These are phyloP conservation scores for Pleurotus ostreatus DNA, from an alignment of 768 basidiomycete genomes.

Conservation along the genomic window DNA sequence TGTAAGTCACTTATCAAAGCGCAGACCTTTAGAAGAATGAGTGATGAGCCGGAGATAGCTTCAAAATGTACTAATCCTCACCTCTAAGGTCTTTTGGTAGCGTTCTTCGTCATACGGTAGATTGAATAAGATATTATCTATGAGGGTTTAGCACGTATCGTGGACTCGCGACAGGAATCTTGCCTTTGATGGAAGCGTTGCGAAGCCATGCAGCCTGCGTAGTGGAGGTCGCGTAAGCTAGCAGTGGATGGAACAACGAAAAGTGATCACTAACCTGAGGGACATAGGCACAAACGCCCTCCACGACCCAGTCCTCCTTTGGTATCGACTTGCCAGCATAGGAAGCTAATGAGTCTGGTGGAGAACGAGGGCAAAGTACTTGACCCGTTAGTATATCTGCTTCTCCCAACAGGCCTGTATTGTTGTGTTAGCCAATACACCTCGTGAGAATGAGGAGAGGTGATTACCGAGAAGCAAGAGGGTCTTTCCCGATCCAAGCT, in stretches of 20 bases:
- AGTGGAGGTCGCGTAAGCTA: constrained; percentile 21
- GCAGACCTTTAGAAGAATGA: constrained; percentile 35
- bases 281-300: constrained; percentile 82
- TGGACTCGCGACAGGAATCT: constrained; percentile 2
- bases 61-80: constrained; percentile 47
- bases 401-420: constrained; percentile 65
- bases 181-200: constrained; percentile 59
- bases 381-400: constrained; percentile 83
- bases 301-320: constrained; percentile 70
- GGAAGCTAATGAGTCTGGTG: constrained; percentile 70
- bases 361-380: constrained; percentile 77
- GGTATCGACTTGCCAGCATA: constrained; percentile 40
- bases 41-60: constrained; percentile 12
- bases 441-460: neutral
- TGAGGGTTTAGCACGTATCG: neutral
- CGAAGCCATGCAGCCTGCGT: constrained; percentile 54
- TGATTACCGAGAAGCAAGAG: constrained; percentile 63
- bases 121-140: constrained; percentile 74
- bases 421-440: too few relatives aligned
- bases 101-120: constrained; percentile 66
- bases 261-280: constrained; percentile 52
- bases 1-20: constrained; percentile 72
- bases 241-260: constrained; percentile 22
- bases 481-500: constrained; percentile 87
- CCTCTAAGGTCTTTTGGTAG: constrained; percentile 60